phyloP scores from a whole-genome alignment of 345 rosid genomes.

The Melaleuca alternifolia region DNA sequence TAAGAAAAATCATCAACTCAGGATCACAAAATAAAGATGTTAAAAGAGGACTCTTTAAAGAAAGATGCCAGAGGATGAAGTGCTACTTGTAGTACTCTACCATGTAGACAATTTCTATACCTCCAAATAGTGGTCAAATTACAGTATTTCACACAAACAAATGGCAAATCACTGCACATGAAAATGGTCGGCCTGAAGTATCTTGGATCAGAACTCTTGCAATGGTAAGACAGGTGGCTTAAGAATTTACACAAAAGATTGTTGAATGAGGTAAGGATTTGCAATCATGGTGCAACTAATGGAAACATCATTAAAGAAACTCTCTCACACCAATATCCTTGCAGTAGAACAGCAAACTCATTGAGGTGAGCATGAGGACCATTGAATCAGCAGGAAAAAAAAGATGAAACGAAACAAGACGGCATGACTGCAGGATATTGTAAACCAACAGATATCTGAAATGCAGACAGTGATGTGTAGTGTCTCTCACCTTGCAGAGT shows the following conservation, averaged over 20 bases:
- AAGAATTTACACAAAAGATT: background rate
- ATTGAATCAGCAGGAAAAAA: background rate
- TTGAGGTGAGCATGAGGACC: background rate
- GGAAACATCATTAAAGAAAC: background rate
- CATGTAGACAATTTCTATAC: background rate
- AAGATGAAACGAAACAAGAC: background rate
- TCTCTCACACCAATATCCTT: background rate
- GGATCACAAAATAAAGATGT: background rate
- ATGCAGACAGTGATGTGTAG: background rate
- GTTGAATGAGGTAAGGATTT: background rate
- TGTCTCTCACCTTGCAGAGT: background rate
- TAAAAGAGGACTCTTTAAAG: background rate
- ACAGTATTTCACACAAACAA: background rate
- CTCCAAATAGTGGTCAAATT: background rate
- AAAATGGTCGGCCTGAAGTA: background rate
- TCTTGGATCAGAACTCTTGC: background rate
- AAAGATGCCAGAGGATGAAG: background rate
- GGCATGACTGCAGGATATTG: background rate
- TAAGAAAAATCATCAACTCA: background rate
- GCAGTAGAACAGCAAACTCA: background rate
- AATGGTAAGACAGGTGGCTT: background rate
- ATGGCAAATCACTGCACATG: background rate
- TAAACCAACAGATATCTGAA: background rate
- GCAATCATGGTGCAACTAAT: background rate
- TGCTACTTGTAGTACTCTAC: background rate